A percentile compares a stretch with the other conserved stretches of the same genome.
These are phyloP conservation scores for Baorangia bicolor DNA, from an alignment of 768 basidiomycete genomes.

Conservation along the genomic window DNA sequence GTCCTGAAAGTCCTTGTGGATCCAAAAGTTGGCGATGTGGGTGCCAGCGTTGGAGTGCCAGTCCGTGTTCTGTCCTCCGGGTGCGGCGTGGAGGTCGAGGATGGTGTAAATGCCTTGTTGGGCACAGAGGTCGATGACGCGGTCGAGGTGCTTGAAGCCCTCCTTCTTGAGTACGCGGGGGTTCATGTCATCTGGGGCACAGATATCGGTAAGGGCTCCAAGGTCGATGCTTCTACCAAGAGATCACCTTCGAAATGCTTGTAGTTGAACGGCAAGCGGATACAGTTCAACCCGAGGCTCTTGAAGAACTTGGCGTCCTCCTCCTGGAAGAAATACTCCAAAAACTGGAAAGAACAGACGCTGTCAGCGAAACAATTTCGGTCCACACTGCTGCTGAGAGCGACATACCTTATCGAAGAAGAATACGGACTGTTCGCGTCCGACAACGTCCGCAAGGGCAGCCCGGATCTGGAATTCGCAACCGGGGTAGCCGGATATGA, in stretches of 20 bases:
- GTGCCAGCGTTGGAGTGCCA: slow-evolving; percentile 79
- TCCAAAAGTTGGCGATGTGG: slow-evolving; percentile 75
- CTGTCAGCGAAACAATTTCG: background rate
- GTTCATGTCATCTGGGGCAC: slow-evolving; percentile 61
- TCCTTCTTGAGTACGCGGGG: slow-evolving; percentile 71
- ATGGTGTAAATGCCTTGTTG: slow-evolving; percentile 75
- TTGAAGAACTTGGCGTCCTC: slow-evolving; percentile 76
- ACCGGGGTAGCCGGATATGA: slow-evolving; percentile 77
- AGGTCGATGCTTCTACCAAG: background rate
- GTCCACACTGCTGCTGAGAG: background rate
- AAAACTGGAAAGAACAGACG: slow-evolving; percentile 47
- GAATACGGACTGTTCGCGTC: slow-evolving; percentile 64
- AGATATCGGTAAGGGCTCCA: slow-evolving; percentile 4
- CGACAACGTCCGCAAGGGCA: slow-evolving; percentile 63
- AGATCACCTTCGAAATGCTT: slow-evolving; percentile 56
- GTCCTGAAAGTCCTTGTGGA: slow-evolving; percentile 84
- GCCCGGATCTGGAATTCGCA: slow-evolving; percentile 79
- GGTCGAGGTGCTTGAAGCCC: slow-evolving; percentile 81
- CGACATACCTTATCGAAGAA: slow-evolving; percentile 78
- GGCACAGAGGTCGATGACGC: slow-evolving; percentile 75
- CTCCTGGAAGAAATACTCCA: slow-evolving; percentile 82
- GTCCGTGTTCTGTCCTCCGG: slow-evolving; percentile 73
- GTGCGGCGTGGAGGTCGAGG: slow-evolving; percentile 76
- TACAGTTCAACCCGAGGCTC: slow-evolving; percentile 75
- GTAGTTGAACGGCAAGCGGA: slow-evolving; percentile 75